Evolutionary conservation across 164 flowering plant genomes (phyloP), one percentile per base, ranked within the genome.

Genomic region (Akebia trifoliata): DNA sequence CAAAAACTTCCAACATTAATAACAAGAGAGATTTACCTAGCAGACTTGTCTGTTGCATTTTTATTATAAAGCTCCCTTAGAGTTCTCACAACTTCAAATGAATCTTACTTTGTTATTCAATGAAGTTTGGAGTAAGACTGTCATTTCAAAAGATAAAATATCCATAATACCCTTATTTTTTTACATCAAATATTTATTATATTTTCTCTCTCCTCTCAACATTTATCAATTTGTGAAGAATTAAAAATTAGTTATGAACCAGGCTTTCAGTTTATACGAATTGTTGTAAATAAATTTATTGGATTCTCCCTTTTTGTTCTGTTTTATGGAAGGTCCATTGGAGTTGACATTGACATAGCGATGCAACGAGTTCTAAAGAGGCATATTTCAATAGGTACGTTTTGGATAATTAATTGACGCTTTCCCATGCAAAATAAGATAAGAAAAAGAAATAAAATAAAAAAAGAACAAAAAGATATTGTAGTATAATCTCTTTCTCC

Each of bases 361-460:
- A 93, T 93, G 97, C 60, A 76, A 45, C 76, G 98, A 54, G 90
- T 93, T 26, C 37, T 73, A 22, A 80, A 70, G 52, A 80, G 98
- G 70, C 97, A 90, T 68, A 74, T 90, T 42, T 72, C 81, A 50
- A 85, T 81, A 32, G 87, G 95, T 84, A 65, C 51, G 58, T 63
- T 50, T 17, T 29, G 21, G 20, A 46, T 18, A 10, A 12, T 44
- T 7, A 30, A 11, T 26, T 26, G 12, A 17, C 32, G n/a, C n/a
- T n/a, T n/a, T n/a, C 15, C 3, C 7, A 18, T 17, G 29, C 9
- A 50, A 24, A 34, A 14, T 24, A 30, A n/a, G 17, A 11, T 3
- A n/a, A 45, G 9, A 7, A 20, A 20, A 38, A 37, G 8, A 12
- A n/a, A 38, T 42, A 6, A 20, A 7, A 8, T 21, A 15, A 3